These are phyloP conservation scores for Rhizophora mangle DNA, from an alignment of 345 rosid genomes.

Conservation along the genomic window DNA sequence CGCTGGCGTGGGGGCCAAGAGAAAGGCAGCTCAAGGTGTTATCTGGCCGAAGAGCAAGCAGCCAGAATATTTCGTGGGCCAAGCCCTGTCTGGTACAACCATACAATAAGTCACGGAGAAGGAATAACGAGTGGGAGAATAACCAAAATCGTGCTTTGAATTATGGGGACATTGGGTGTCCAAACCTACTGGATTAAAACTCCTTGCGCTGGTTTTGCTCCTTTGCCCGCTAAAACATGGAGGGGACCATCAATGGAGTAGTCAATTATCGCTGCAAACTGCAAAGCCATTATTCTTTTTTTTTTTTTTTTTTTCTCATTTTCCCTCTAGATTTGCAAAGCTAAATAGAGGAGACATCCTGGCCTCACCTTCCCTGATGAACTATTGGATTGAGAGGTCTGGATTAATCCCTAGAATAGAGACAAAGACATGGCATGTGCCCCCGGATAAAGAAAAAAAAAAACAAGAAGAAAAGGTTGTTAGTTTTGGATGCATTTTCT, in stretches of 20 bases:
- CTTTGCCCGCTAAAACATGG: not conserved
- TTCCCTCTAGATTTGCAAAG: not conserved
- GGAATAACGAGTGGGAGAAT: slow-evolving; percentile 18
- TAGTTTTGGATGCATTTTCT: not conserved
- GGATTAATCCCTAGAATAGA: not conserved
- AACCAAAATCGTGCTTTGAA: slow-evolving; percentile 22
- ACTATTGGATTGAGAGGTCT: no score
- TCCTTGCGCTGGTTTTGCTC: slow-evolving; percentile 8
- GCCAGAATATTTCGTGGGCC: slow-evolving; percentile 35
- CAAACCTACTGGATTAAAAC: not conserved
- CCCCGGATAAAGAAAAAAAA: not conserved
- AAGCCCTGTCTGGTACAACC: slow-evolving; percentile 21
- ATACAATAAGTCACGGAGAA: slow-evolving; percentile 1
- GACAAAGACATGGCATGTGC: not conserved
- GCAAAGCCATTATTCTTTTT: not conserved
- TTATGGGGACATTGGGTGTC: slow-evolving; percentile 29
- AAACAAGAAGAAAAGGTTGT: not conserved
- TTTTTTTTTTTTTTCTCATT: not conserved
- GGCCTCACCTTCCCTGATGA: no score
- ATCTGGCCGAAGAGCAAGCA: slow-evolving; percentile 18
- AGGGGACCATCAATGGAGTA: slow-evolving; percentile 1
- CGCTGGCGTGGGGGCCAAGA: slow-evolving; percentile 22
- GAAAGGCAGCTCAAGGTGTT: slow-evolving; percentile 7
- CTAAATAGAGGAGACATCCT: no score
- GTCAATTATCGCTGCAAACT: slow-evolving; percentile 6